Base-by-base conservation (phyloP, 73 alveolate genomes). In the Durusdinium trenchii region DNA sequence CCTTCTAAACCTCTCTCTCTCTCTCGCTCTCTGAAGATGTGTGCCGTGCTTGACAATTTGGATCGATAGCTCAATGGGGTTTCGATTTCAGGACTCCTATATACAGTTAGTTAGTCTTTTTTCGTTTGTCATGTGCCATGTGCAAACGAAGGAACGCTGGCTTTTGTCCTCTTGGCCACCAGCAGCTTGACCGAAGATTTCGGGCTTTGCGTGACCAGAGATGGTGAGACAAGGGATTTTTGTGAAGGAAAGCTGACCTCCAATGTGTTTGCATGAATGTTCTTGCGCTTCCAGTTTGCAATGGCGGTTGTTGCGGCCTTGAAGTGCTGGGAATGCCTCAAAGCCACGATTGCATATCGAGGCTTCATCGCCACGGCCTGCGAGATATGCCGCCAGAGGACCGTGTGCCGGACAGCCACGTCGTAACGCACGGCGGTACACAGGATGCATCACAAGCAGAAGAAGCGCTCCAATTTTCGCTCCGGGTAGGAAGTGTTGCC, bases 371-470 rank as follows among this genome's bases (percentile, higher is more conserved):
- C 96, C 26, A 69, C 64, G 6, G 96, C 52, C 60, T 43, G 61
- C 62, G 96, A 89, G 86, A 71, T 89, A 69, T 89, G 64, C 47
- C 96, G 96, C 30, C 73, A 89, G 50, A 89, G 96, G 96, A 86
- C 95, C 14, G 20, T 40, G 40, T 50, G 60, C 64, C 28, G 40
- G 64, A 32, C 67, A 9, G 61, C 51, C 40, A n/a, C 16, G 52
- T 35, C 9, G 30, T 47, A 5, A 73, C 36, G 51, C 51, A 14
- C 6, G 85, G 85, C 48, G 47, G 32, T 73, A 30, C 47, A 4
- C 6, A 7, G 6, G 52, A 6, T 36, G 9, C 47, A 14, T 3
- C 30, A 10, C 9, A 73, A n/a, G 40, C 50, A 28, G 48, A 84
- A 61, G 75, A 84, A 84, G 38, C 94, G 76, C 48, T 84, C 52